A percentile compares a stretch with the other conserved stretches of the same genome.
Conservation (phyloP, 768 basidiomycete species). For the Asterophora parasitica region DNA sequence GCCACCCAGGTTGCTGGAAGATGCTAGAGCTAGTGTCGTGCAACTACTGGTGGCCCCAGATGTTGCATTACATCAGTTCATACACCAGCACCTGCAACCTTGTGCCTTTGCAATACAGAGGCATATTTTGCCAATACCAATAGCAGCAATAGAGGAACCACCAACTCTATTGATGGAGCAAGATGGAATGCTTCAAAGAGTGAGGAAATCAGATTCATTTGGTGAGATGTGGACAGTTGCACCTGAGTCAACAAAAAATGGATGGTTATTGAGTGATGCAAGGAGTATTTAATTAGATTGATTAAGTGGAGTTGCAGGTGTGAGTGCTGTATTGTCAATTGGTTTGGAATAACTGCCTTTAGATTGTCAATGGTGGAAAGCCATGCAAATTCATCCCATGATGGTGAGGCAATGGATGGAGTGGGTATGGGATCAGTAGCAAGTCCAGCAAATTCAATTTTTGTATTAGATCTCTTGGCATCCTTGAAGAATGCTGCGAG, state of each 20-base stretch:
- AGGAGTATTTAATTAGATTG: not conserved
- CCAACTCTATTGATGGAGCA: not conserved
- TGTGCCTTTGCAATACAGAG: not conserved
- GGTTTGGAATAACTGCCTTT: no score
- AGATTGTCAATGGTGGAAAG: no score
- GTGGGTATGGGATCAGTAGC: not conserved
- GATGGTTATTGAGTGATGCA: not conserved
- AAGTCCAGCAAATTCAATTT: not conserved
- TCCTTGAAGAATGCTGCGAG: no score
- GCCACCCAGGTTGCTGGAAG: no score
- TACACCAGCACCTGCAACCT: no score
- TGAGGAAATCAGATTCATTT: not conserved
- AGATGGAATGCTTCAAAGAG: not conserved
- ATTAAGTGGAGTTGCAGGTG: no score
- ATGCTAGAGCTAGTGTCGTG: no score
- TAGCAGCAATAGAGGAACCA: not conserved
- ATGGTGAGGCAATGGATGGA: not conserved
- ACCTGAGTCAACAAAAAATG: slow-evolving; percentile 4
- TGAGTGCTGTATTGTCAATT: no score
- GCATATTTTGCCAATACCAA: not conserved
- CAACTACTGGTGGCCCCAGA: no score
- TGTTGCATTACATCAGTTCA: no score
- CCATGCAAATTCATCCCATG: not conserved
- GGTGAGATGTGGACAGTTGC: slow-evolving; percentile 4
- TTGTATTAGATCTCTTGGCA: not conserved